Evolutionary conservation across 129 eudicot genomes (phyloP).

Genomic region (Artemisia argyi): DNA sequence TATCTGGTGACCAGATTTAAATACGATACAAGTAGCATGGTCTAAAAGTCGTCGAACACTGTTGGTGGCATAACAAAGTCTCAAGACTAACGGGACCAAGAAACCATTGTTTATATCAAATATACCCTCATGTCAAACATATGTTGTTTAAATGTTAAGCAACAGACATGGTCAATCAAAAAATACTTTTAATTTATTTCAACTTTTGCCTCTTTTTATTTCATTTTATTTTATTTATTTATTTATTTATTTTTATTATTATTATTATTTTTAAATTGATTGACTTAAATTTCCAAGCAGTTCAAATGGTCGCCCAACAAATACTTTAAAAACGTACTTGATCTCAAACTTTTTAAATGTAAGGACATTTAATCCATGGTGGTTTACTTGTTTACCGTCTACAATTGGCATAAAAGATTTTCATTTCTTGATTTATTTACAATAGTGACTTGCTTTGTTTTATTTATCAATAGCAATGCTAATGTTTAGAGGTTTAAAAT

Average conservation of each 20-base stretch:
- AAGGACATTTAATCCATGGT: conserved; percentile 4
- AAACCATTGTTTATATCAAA: too few relatives aligned
- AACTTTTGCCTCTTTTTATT: not conserved
- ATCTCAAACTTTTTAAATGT: conserved; percentile 1
- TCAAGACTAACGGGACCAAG: too few relatives aligned
- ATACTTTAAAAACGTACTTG: conserved; percentile 3
- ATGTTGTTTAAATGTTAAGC: not conserved
- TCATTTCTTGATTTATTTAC: not conserved
- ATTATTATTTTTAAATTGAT: not conserved
- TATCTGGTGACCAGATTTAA: too few relatives aligned
- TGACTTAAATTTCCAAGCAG: not conserved
- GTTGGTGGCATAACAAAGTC: too few relatives aligned
- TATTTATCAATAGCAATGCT: not conserved
- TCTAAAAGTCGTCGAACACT: too few relatives aligned
- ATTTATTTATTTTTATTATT: too few relatives aligned
- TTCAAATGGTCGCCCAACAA: conserved; percentile 20
- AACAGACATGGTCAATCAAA: conserved; percentile 10
- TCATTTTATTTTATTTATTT: too few relatives aligned
- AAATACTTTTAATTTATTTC: not conserved
- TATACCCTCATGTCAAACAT: too few relatives aligned
- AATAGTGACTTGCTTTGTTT: not conserved
- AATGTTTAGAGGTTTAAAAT: too few relatives aligned
- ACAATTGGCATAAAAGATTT: not conserved
- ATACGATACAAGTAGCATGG: too few relatives aligned
- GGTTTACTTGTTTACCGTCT: conserved; percentile 1